Evolutionary conservation across 108 stramenopile species (phyloP), one percentile per base, ranked within the genome.

Genomic region (Discostella stelligeroides): DNA sequence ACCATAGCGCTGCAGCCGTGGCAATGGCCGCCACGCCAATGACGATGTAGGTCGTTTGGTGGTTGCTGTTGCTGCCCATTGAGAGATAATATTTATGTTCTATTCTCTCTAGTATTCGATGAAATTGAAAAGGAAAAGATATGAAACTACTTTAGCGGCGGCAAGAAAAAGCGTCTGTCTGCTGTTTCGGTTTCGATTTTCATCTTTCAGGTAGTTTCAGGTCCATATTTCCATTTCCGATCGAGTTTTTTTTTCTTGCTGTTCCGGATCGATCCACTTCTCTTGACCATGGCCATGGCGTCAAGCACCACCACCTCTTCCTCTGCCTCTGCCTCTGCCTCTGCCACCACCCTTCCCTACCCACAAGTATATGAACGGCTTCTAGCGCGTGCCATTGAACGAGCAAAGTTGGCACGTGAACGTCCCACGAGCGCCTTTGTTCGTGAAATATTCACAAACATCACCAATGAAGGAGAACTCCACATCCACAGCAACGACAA

Each of bases 1-100:
- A 70, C 62, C 63, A 79, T 15, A 79, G 38, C 25, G 70, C 70
- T 23, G 63, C 58, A 15, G 68, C 76, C n/a, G 76, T 70, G 49
- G 60, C 50, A 38, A 67, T 24, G 59, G 78, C 70, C 51, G 64
- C 63, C 11, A 63, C 30, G 58, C 70, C 78, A 24, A 72, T 55
- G 66, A 79, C 57, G 4, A 79, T 62, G 50, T 49, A 70, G 15
- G 68, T 70, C 55, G 68, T 70, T 24, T 59, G 17, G 18, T 60
- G 57, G 20, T 37, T 60, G 47, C 43, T 60, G 30, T 23, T 40
- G 46, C 27, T 38, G 7, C 56, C 68, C 68, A 70, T 70, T 55
- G 29, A n/a, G n/a, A n/a, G n/a, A n/a, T n/a, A n/a, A n/a, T n/a
- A n/a, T n/a, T n/a, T n/a, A n/a, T n/a, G n/a, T n/a, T n/a, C n/a